These are phyloP conservation scores for Pseudocercospora eumusae DNA, from an alignment of 2,329 filamentous ascomycete genomes.

Conservation along the genomic window DNA sequence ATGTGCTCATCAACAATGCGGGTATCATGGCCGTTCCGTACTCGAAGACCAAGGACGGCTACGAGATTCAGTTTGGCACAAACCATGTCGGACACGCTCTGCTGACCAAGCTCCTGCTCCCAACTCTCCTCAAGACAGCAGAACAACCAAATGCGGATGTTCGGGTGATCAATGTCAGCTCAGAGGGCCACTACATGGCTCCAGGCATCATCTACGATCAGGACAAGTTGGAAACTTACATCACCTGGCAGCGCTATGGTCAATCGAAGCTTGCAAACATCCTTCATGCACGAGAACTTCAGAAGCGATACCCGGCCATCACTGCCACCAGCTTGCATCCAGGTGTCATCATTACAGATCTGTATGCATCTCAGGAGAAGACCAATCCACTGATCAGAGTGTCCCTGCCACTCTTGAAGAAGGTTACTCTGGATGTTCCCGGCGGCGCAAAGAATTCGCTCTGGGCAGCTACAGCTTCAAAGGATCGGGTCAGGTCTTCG, in stretches of 20 bases:
- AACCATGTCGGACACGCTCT: conserved; percentile 56
- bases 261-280: conserved; percentile 63
- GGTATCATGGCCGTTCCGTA: conserved; percentile 46
- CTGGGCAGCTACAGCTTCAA: conserved; percentile 34
- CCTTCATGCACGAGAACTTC: conserved; percentile 61
- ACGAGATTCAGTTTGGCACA: conserved; percentile 55
- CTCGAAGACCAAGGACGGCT: conserved; percentile 49
- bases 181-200: conserved; percentile 34
- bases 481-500: conserved; percentile 24
- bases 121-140: conserved; percentile 46
- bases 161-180: conserved; percentile 49
- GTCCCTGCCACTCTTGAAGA: conserved; percentile 20
- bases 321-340: conserved; percentile 65
- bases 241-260: conserved; percentile 56
- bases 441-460: conserved; percentile 34
- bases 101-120: conserved; percentile 50
- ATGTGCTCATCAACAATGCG: conserved; percentile 36
- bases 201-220: conserved; percentile 42
- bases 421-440: conserved; percentile 24
- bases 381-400: conserved; percentile 17
- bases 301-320: conserved; percentile 59
- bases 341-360: conserved; percentile 64
- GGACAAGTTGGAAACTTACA: conserved; percentile 36
- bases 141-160: conserved; percentile 44
- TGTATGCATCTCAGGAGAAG: conserved; percentile 36